Evolutionary conservation across 139 green algal species (phyloP).

Genomic region (Coelastrella sp.): DNA sequence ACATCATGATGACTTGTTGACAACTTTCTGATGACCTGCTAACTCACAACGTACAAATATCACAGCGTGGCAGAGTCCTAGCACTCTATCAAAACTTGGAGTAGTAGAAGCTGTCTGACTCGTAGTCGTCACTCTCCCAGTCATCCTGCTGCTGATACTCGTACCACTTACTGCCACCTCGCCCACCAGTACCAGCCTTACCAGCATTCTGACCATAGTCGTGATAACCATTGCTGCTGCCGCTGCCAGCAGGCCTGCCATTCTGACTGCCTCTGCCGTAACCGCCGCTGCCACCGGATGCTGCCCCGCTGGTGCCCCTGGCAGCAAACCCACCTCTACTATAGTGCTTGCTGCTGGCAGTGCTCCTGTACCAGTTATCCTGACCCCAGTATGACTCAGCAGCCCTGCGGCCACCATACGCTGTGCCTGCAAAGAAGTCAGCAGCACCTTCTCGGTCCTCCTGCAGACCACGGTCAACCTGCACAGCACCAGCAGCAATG

Average conservation of each 20-base stretch:
- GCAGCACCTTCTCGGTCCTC: not conserved
- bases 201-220: not conserved
- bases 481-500: not conserved
- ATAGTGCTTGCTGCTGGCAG: not conserved
- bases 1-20: too few species aligned
- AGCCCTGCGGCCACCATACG: not conserved
- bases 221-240: conserved; percentile 12
- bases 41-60: too few species aligned
- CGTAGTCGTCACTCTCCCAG: conserved; percentile 19
- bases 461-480: conserved; percentile 27
- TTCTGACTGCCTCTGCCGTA: not conserved
- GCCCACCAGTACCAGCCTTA: not conserved
- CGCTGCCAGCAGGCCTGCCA: not conserved
- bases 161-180: conserved; percentile 25
- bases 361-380: not conserved
- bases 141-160: not conserved
- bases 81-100: conserved; percentile 17
- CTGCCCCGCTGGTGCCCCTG: not conserved
- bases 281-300: not conserved
- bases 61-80: not conserved
- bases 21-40: too few species aligned
- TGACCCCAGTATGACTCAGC: not conserved
- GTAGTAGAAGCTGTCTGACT: conserved; percentile 25
- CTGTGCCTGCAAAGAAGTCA: not conserved
- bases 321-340: not conserved